A percentile compares a stretch with the other conserved stretches of the same genome.
Evolutionary conservation across 1,139 yeast species (phyloP).

Genomic region (Taphrina flavorubra): DNA sequence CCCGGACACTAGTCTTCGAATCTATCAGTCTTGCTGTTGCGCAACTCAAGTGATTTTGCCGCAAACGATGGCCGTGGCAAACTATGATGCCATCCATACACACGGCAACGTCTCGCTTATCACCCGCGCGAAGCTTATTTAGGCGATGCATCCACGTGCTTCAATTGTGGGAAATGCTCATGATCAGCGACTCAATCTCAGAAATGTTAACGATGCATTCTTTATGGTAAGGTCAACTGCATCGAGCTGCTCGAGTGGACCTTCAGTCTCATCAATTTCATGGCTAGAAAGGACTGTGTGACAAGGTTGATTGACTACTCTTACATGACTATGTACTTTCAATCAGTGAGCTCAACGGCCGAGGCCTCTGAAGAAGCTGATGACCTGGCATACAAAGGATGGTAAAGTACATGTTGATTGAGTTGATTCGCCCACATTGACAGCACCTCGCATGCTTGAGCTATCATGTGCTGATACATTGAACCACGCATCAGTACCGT

Average conservation of each 20-base stretch:
- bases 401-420: background rate
- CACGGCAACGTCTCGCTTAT: too few relatives aligned
- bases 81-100: too few relatives aligned
- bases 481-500: background rate
- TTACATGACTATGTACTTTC: background rate
- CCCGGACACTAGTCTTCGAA: too few relatives aligned
- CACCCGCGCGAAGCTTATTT: background rate
- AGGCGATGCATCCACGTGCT: background rate
- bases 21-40: too few relatives aligned
- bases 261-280: too few relatives aligned
- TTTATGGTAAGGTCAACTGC: too few relatives aligned
- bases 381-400: background rate
- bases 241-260: too few relatives aligned
- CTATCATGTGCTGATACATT: background rate
- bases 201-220: background rate
- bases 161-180: background rate
- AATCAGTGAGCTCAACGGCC: background rate
- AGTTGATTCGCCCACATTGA: background rate
- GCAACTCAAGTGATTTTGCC: too few relatives aligned
- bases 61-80: too few relatives aligned
- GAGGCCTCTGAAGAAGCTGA: constrained; percentile 6
- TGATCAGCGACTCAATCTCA: background rate
- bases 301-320: background rate
- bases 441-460: background rate
- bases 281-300: background rate